phyloP scores from a whole-genome alignment of 2,329 filamentous ascomycete genomes.

The Fonsecaea nubica region DNA sequence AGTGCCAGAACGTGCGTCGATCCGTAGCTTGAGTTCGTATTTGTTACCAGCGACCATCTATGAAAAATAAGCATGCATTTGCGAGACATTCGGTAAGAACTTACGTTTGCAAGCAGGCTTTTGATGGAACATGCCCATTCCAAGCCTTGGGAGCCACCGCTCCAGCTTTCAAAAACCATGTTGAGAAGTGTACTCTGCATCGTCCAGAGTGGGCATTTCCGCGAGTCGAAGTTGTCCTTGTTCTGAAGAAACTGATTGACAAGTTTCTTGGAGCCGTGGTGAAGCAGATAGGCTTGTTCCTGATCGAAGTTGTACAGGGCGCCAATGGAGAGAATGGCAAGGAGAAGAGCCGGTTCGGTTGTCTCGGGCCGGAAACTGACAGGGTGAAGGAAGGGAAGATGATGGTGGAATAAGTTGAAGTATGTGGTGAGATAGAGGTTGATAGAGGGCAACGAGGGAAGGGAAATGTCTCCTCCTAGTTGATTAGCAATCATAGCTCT shows the following conservation, averaged over 20 bases:
- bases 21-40: slow-evolving; percentile 92
- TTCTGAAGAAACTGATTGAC: slow-evolving; percentile 97
- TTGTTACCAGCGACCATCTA: slow-evolving; percentile 94
- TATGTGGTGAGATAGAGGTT: slow-evolving; percentile 95
- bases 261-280: slow-evolving; percentile 95
- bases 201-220: slow-evolving; percentile 96
- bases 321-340: slow-evolving; percentile 92
- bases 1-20: slow-evolving; percentile 79
- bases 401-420: slow-evolving; percentile 96
- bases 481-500: slow-evolving; percentile 86
- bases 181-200: slow-evolving; percentile 97
- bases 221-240: slow-evolving; percentile 97
- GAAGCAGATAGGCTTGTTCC: slow-evolving; percentile 94
- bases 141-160: slow-evolving; percentile 93
- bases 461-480: slow-evolving; percentile 83
- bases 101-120: slow-evolving; percentile 84
- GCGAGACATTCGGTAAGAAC: slow-evolving; percentile 31
- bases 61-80: neutral
- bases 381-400: slow-evolving; percentile 93
- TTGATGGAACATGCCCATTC: slow-evolving; percentile 99
- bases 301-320: slow-evolving; percentile 97
- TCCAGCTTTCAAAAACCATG: slow-evolving; percentile 99
- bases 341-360: slow-evolving; percentile 79
- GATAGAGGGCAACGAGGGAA: slow-evolving; percentile 78
- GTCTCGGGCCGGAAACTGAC: slow-evolving; percentile 84